Percentiles rank a stretch among this genome's conserved stretches.
Evolutionary conservation across 352 stramenopile genomes (phyloP).

Genomic region (Phytophthora citricola): DNA sequence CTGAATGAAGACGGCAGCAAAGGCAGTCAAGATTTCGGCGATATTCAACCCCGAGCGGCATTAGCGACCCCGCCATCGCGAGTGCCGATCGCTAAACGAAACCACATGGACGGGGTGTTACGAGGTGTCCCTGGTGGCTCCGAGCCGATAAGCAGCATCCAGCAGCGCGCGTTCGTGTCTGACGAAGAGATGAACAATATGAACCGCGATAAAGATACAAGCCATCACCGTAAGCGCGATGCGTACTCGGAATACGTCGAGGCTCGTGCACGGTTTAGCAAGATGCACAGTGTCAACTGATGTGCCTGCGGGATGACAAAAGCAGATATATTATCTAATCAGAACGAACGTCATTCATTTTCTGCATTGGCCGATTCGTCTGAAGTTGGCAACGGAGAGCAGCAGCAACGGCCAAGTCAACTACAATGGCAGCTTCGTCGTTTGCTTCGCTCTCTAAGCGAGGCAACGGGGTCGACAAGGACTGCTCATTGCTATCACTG

Average conservation of each 20-base stretch:
- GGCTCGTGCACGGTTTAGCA: conserved; percentile 87
- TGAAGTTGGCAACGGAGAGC: conserved; percentile 17
- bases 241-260: conserved; percentile 90
- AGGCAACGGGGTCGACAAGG: conserved; percentile 1
- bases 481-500: conserved; percentile 11
- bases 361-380: conserved; percentile 14
- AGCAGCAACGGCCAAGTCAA: conserved; percentile 20
- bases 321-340: conserved; percentile 11
- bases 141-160: conserved; percentile 43
- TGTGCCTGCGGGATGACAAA: not conserved
- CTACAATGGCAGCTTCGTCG: conserved; percentile 12
- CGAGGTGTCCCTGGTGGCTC: conserved; percentile 55
- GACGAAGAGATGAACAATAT: conserved; percentile 80
- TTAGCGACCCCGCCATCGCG: conserved; percentile 30
- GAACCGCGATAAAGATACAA: conserved; percentile 78
- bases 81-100: conserved; percentile 74
- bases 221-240: conserved; percentile 83
- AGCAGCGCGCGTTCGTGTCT: conserved; percentile 67
- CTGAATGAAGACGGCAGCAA: conserved; percentile 50
- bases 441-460: conserved; percentile 14
- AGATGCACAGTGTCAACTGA: conserved; percentile 90
- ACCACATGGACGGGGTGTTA: conserved; percentile 82
- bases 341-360: conserved; percentile 19
- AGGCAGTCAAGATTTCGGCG: conserved; percentile 17
- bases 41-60: conserved; percentile 11